A percentile compares a stretch with the other conserved stretches of the same genome.
Conservation (phyloP, 2,329 filamentous ascomycete species). For the Aureobasidium namibiae region DNA sequence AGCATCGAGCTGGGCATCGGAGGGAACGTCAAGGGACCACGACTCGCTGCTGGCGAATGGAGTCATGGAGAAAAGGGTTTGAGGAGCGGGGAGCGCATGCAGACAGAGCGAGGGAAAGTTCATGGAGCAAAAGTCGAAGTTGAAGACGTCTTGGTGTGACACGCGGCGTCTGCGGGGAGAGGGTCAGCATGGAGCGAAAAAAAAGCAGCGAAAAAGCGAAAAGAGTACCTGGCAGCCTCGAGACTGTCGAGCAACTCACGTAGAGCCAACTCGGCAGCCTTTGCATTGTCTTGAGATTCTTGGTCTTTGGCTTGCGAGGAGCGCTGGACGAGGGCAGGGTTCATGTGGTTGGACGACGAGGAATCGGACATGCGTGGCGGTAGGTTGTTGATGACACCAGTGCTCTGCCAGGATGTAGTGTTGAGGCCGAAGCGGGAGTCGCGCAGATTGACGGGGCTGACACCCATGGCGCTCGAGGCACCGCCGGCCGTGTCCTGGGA, state of each 20-base stretch:
- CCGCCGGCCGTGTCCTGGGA: conserved; percentile 11
- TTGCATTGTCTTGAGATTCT: conserved; percentile 20
- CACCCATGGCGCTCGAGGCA: conserved; percentile 5
- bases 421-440: conserved; percentile 11
- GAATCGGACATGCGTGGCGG: conserved; percentile 27
- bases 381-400: conserved; percentile 70
- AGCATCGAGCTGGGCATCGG: conserved; percentile 63
- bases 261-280: conserved; percentile 76
- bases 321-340: neutral
- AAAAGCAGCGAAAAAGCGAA: neutral
- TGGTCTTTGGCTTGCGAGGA: conserved; percentile 8
- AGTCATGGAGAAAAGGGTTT: conserved; percentile 72
- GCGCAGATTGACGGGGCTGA: conserved; percentile 11
- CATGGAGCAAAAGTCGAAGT: conserved; percentile 77
- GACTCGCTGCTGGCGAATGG: conserved; percentile 70
- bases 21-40: conserved; percentile 73
- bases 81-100: conserved; percentile 69
- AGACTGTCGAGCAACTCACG: conserved; percentile 74
- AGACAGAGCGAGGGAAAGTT: conserved; percentile 81
- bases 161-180: conserved; percentile 27
- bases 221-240: conserved; percentile 65
- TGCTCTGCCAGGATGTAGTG: conserved; percentile 30
- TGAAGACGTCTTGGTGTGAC: conserved; percentile 43
- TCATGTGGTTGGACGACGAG: neutral
- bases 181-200: conserved; percentile 3